phyloP scores from a whole-genome alignment of 2,329 filamentous ascomycete species.

The Stemphylium vesicarium region DNA sequence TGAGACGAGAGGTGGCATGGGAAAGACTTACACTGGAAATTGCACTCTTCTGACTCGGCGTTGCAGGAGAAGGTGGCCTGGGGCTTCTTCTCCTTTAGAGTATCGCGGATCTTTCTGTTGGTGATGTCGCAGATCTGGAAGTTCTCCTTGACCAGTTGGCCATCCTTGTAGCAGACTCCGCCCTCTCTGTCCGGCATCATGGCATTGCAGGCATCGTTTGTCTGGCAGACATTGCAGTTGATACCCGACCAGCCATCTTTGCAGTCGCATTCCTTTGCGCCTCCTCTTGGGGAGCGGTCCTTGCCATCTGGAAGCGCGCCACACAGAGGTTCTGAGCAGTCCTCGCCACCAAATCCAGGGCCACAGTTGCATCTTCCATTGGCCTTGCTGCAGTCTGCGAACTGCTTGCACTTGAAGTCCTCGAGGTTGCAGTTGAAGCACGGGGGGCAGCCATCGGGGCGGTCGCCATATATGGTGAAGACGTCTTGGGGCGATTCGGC shows the following conservation, averaged over 20 bases:
- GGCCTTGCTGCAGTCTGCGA: conserved; percentile 83
- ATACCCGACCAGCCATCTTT: conserved; percentile 94
- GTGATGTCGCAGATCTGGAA: conserved; percentile 98
- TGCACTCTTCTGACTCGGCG: conserved; percentile 75
- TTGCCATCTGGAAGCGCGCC: conserved; percentile 81
- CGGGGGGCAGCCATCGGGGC: conserved; percentile 78
- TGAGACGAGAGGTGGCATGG: not conserved
- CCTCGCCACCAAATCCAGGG: conserved; percentile 89
- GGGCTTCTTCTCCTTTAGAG: conserved; percentile 82
- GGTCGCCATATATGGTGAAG: conserved; percentile 73
- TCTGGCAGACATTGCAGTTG: conserved; percentile 93
- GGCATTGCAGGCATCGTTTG: conserved; percentile 81
- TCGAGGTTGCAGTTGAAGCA: conserved; percentile 99
- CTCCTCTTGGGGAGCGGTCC: conserved; percentile 76
- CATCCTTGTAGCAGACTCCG: conserved; percentile 90
- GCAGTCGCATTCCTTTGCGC: conserved; percentile 74
- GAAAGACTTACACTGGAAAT: conserved; percentile 81
- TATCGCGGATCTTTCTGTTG: conserved; percentile 88
- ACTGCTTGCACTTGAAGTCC: conserved; percentile 90
- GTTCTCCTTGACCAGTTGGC: conserved; percentile 90
- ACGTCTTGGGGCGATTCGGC: conserved; percentile 56
- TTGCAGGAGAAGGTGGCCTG: conserved; percentile 96
- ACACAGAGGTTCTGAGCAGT: conserved; percentile 90
- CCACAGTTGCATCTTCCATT: conserved; percentile 94
- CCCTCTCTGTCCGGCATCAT: conserved; percentile 83